phyloP scores from a whole-genome alignment of 192 early-diverging fungal species.

The Rhizophlyctis rosea region DNA sequence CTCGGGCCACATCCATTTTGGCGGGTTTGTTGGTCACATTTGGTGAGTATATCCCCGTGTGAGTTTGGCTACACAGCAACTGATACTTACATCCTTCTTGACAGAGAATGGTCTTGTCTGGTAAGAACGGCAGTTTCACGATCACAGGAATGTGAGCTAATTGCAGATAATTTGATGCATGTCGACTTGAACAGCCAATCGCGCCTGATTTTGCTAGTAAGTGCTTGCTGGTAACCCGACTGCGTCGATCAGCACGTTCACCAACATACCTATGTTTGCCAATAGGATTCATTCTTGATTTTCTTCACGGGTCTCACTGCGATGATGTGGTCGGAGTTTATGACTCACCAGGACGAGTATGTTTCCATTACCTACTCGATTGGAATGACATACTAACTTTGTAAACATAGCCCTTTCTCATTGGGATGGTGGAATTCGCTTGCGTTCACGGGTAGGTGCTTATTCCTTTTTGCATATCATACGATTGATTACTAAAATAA shows the following conservation, averaged over 20 bases:
- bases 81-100: too few relatives aligned
- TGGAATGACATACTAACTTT: constrained; percentile 4
- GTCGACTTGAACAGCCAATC: constrained; percentile 35
- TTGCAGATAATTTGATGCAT: too few relatives aligned
- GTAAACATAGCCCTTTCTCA: constrained; percentile 38
- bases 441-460: constrained; percentile 29
- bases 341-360: constrained; percentile 36
- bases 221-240: too few relatives aligned
- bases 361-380: background rate
- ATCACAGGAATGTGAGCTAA: background rate
- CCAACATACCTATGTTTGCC: background rate
- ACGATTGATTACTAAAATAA: too few relatives aligned
- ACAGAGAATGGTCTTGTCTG: constrained; percentile 29
- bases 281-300: constrained; percentile 46
- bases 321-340: constrained; percentile 49
- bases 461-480: too few relatives aligned
- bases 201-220: constrained; percentile 45
- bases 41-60: constrained; percentile 12
- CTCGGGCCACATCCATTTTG: constrained; percentile 35
- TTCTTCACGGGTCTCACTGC: constrained; percentile 51
- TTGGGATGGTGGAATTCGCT: constrained; percentile 50
- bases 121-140: background rate
- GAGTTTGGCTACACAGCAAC: too few relatives aligned
- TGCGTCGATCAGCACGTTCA: too few relatives aligned
- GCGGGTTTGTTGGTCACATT: constrained; percentile 45